Evolutionary conservation across 75 land plant species (phyloP).

Genomic region (Larix kaempferi): DNA sequence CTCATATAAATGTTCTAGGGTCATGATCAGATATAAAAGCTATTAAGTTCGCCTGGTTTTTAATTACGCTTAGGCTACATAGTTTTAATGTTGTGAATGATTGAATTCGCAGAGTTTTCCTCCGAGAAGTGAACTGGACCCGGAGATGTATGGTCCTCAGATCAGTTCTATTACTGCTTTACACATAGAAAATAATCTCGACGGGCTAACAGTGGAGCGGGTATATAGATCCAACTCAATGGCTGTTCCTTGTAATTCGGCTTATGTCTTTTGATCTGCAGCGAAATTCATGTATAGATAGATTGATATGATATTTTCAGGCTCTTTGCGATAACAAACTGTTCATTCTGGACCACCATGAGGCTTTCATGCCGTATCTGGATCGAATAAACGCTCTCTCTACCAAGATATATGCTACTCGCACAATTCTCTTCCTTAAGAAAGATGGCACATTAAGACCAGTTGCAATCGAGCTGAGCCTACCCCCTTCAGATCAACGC

Average conservation of each 20-base stretch:
- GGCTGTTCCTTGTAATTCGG: background rate
- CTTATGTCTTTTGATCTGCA: background rate
- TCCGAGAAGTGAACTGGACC: slow-evolving; percentile 62
- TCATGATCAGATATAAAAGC: too few relatives aligned
- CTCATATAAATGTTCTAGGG: too few relatives aligned
- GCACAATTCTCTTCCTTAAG: slow-evolving; percentile 25
- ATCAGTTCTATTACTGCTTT: slow-evolving; percentile 44
- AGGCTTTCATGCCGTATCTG: slow-evolving; percentile 23
- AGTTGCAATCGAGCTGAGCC: slow-evolving; percentile 29
- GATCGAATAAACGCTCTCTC: slow-evolving; percentile 24
- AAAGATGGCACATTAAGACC: slow-evolving; percentile 20
- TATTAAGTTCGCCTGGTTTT: too few relatives aligned
- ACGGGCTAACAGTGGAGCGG: slow-evolving; percentile 54
- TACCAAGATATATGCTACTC: slow-evolving; percentile 23
- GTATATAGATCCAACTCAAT: slow-evolving; percentile 16
- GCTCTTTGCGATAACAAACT: slow-evolving; percentile 17
- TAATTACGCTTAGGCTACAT: too few relatives aligned
- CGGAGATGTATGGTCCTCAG: slow-evolving; percentile 49
- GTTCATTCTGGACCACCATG: slow-evolving; percentile 28
- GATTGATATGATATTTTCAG: slow-evolving; percentile 5
- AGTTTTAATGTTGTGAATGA: too few relatives aligned
- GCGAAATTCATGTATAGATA: background rate
- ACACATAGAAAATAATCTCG: slow-evolving; percentile 49
- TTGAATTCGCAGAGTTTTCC: slow-evolving; percentile 55
- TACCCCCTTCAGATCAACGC: slow-evolving; percentile 12